These are phyloP conservation scores for Talaromyces rugulosus DNA, from an alignment of 2,329 filamentous ascomycete species.

Conservation along the genomic window DNA sequence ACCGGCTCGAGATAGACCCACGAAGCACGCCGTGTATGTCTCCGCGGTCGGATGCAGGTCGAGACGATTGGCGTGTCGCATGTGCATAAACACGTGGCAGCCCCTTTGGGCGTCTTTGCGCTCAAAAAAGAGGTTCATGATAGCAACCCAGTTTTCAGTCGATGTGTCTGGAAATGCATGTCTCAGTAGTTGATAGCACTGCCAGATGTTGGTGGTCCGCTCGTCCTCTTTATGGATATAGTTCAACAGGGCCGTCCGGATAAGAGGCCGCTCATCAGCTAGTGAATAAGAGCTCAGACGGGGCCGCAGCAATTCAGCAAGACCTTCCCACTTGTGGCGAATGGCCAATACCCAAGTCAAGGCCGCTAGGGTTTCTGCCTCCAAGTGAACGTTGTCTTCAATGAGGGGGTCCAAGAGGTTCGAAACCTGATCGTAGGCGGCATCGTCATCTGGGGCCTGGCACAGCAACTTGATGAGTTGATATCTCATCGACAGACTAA, in stretches of 20 bases:
- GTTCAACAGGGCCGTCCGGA: conserved; percentile 62
- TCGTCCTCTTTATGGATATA: conserved; percentile 62
- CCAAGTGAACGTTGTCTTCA: conserved; percentile 64
- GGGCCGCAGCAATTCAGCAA: conserved; percentile 77
- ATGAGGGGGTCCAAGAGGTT: conserved; percentile 70
- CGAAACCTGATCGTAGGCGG: conserved; percentile 67
- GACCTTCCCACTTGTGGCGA: conserved; percentile 71
- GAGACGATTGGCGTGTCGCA: conserved; percentile 70
- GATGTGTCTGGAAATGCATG: conserved; percentile 60
- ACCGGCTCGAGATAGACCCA: conserved; percentile 62
- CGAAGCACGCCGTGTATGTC: conserved; percentile 73
- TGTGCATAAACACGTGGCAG: conserved; percentile 81
- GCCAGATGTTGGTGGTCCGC: conserved; percentile 61
- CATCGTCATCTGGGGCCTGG: conserved; percentile 45
- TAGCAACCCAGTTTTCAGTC: conserved; percentile 59
- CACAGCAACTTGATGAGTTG: conserved; percentile 68
- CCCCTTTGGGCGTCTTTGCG: conserved; percentile 80
- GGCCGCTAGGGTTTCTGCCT: conserved; percentile 68
- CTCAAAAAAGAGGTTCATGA: conserved; percentile 80
- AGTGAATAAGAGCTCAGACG: conserved; percentile 39
- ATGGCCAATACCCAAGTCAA: conserved; percentile 71
- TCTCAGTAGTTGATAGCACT: conserved; percentile 56
- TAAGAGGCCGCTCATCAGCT: conserved; percentile 58
- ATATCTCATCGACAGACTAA: conserved; percentile 6
- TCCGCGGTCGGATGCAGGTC: conserved; percentile 64